phyloP scores from a whole-genome alignment of 2,329 filamentous ascomycete species.

The Aspergillus sp. region DNA sequence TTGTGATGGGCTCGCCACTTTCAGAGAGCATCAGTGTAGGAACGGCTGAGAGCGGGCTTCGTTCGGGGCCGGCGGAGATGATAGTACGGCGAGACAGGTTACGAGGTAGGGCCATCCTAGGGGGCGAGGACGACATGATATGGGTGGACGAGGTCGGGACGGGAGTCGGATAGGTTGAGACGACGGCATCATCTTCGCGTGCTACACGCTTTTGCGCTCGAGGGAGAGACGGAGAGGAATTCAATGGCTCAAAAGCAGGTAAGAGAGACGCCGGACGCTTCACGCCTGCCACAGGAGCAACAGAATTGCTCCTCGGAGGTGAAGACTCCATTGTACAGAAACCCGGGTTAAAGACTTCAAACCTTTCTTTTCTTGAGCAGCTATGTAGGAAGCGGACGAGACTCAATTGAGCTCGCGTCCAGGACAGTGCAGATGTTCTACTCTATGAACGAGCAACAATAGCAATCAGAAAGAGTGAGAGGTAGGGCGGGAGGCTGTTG shows the following conservation, averaged over 20 bases:
- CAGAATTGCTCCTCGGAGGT: slow-evolving; percentile 40
- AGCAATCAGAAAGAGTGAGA: slow-evolving; percentile 23
- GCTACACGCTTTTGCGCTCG: slow-evolving; percentile 52
- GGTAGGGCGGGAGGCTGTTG: slow-evolving; percentile 20
- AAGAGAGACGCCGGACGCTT: slow-evolving; percentile 54
- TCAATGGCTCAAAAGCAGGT: slow-evolving; percentile 55
- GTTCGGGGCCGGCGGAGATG: slow-evolving; percentile 66
- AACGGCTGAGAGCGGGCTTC: slow-evolving; percentile 79
- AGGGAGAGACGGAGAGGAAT: slow-evolving; percentile 54
- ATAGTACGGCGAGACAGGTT: slow-evolving; percentile 65
- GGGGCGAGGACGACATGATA: slow-evolving; percentile 85
- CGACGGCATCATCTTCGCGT: slow-evolving; percentile 47
- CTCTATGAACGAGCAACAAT: slow-evolving; percentile 18
- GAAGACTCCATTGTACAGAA: slow-evolving; percentile 45
- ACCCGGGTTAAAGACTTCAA: slow-evolving; percentile 8
- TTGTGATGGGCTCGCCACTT: slow-evolving; percentile 78
- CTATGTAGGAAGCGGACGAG: slow-evolving; percentile 17
- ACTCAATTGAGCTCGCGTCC: slow-evolving; percentile 32
- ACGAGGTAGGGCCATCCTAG: slow-evolving; percentile 55
- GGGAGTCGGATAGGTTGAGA: slow-evolving; percentile 82
- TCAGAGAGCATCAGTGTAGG: slow-evolving; percentile 80
- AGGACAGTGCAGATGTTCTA: slow-evolving; percentile 22
- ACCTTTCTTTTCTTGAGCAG: slow-evolving; percentile 8
- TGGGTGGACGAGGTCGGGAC: slow-evolving; percentile 92
- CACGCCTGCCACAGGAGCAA: slow-evolving; percentile 43